Percentiles rank a stretch among this genome's conserved stretches.
Evolutionary conservation across 2,329 filamentous ascomycete genomes (phyloP).

Genomic region (Exophiala spinifera): DNA sequence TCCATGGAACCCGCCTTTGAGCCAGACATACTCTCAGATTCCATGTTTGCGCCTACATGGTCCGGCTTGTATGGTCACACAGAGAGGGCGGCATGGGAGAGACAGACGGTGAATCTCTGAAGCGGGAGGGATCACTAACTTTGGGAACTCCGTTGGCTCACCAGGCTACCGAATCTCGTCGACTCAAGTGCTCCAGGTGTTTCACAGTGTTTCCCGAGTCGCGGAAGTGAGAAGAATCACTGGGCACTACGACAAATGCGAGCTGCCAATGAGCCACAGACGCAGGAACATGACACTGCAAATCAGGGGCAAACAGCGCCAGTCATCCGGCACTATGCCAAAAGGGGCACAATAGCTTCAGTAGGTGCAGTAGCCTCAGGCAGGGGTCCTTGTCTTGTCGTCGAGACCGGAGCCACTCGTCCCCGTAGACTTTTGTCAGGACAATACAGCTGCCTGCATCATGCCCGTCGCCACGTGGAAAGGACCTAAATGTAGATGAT

Average conservation of each 20-base stretch:
- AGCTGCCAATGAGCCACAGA: neutral
- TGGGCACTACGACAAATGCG: neutral
- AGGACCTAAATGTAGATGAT: too few relatives aligned
- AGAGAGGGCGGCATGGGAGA: neutral
- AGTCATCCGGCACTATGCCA: too few relatives aligned
- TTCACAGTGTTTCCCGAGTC: slow-evolving; percentile 2
- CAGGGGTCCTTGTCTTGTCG: too few relatives aligned
- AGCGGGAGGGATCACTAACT: too few relatives aligned
- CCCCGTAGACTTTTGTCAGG: too few relatives aligned
- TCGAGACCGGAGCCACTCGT: too few relatives aligned
- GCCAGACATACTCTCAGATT: neutral
- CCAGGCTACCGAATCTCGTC: too few relatives aligned
- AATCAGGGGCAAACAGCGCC: neutral
- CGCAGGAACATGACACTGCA: neutral
- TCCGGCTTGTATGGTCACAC: neutral
- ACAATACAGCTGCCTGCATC: too few relatives aligned
- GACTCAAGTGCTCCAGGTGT: neutral
- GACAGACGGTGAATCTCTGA: neutral
- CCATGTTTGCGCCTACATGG: neutral
- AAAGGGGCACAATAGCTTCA: too few relatives aligned
- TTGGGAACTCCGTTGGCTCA: too few relatives aligned
- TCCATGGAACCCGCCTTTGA: neutral
- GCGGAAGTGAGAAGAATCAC: neutral
- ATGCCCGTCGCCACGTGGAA: too few relatives aligned
- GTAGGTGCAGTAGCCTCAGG: too few relatives aligned